Evolutionary conservation across 139 green algal genomes (phyloP).

Genomic region (Chlamydomonas urium): DNA sequence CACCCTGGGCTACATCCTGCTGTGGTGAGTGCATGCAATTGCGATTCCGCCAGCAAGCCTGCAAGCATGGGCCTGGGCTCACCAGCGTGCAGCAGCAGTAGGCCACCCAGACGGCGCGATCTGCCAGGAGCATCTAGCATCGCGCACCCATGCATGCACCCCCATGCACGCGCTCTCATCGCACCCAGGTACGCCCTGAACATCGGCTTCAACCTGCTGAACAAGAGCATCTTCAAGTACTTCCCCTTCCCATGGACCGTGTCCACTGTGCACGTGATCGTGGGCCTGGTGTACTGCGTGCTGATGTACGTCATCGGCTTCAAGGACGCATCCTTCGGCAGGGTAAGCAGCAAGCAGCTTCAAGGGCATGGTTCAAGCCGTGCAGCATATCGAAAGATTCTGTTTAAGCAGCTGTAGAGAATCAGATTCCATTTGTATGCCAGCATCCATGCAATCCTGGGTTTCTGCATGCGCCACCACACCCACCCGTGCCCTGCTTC

Average conservation of each 20-base stretch:
- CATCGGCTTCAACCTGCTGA: conserved; percentile 97
- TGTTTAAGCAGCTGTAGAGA: too few species aligned
- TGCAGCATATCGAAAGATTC: too few species aligned
- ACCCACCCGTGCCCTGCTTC: too few species aligned
- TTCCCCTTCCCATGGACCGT: conserved; percentile 97
- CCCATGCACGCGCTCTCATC: background rate
- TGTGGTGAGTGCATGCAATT: too few species aligned
- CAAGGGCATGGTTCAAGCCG: too few species aligned
- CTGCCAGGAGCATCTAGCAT: background rate
- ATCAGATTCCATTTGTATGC: too few species aligned
- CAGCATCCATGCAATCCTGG: too few species aligned
- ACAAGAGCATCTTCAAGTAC: conserved; percentile 98
- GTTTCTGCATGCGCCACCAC: too few species aligned
- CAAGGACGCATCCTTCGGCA: conserved; percentile 86
- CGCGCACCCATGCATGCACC: background rate
- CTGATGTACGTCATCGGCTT: conserved; percentile 72
- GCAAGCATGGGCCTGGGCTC: too few species aligned
- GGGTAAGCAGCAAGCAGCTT: too few species aligned
- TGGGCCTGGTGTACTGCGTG: conserved; percentile 83
- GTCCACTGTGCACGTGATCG: conserved; percentile 86
- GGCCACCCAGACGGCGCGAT: background rate
- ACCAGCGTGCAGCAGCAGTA: too few species aligned
- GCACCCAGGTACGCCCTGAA: conserved; percentile 91
- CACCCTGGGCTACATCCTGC: conserved; percentile 70
- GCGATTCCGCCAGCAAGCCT: too few species aligned